Conservation (phyloP, 345 rosid species). For the Alliaria petiolata region DNA sequence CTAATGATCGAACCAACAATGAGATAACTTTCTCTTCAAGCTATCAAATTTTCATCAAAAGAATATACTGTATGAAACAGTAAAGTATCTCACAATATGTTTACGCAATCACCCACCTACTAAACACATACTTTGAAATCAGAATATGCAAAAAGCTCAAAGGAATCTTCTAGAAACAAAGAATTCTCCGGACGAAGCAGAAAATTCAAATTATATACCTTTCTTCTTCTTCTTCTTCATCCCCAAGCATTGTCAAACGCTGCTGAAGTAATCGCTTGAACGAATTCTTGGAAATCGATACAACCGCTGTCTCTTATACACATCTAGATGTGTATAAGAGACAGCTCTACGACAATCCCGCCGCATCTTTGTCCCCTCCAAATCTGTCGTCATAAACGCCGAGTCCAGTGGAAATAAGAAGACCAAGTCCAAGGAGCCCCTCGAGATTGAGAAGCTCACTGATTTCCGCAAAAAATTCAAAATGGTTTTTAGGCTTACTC, state of each 20-base stretch:
- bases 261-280: conserved; percentile 76
- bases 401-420: conserved; percentile 34
- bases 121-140: conserved; percentile 11
- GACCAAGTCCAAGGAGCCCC: conserved; percentile 50
- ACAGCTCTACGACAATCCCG: conserved; percentile 36
- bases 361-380: conserved; percentile 36
- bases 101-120: conserved; percentile 11
- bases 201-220: conserved; percentile 1
- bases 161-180: too few species aligned
- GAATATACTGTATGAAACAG: neutral
- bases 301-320: conserved; percentile 90
- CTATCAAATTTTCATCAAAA: conserved; percentile 5
- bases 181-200: neutral
- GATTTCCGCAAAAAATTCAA: conserved; percentile 76
- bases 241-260: conserved; percentile 91
- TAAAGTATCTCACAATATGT: conserved; percentile 7
- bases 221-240: conserved; percentile 22
- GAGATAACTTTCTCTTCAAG: conserved; percentile 18
- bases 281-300: conserved; percentile 74
- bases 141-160: neutral
- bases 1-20: neutral
- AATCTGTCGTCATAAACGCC: conserved; percentile 21
- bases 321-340: too few species aligned
- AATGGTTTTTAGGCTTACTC: conserved; percentile 49
- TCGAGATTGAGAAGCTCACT: conserved; percentile 82